Evolutionary conservation across 2,329 filamentous ascomycete species (phyloP).

Genomic region (Aspergillus fijiensis): DNA sequence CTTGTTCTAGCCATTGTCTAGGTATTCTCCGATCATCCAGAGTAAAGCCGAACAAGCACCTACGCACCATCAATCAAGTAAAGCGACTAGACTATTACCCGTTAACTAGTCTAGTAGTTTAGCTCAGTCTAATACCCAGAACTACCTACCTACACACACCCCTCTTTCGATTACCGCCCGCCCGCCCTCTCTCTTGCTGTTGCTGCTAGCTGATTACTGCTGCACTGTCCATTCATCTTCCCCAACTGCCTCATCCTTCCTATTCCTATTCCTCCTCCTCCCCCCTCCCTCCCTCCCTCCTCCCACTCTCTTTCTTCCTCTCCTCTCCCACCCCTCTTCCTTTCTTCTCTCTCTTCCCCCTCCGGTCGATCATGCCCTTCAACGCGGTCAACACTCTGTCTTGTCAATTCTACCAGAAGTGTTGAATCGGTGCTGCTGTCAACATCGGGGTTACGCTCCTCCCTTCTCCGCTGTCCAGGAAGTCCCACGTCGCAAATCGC

Average conservation of each 20-base stretch:
- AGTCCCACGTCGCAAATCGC: conserved; percentile 20
- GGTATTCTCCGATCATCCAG: neutral
- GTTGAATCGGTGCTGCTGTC: conserved; percentile 21
- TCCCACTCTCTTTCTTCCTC: conserved; percentile 4
- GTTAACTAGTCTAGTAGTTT: neutral
- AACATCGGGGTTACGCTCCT: neutral
- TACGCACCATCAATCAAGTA: neutral
- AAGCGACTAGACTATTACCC: neutral
- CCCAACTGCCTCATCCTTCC: conserved; percentile 6
- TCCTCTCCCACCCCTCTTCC: conserved; percentile 5
- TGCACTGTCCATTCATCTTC: neutral
- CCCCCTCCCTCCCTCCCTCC: conserved; percentile 4
- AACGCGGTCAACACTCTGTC: conserved; percentile 16
- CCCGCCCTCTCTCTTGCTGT: neutral
- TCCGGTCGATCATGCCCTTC: conserved; percentile 27
- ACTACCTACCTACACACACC: neutral
- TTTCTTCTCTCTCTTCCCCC: conserved; percentile 9
- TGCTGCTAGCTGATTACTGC: neutral
- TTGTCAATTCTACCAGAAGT: conserved; percentile 24
- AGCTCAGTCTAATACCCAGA: too few species aligned
- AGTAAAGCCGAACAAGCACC: neutral
- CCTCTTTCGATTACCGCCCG: neutral
- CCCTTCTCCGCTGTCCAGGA: conserved; percentile 3
- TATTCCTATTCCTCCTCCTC: conserved; percentile 1
- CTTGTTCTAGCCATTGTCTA: neutral